Evolutionary conservation across 2,329 filamentous ascomycete species (phyloP), one percentile per base, ranked within the genome.

Genomic region (Beauveria sp.): DNA sequence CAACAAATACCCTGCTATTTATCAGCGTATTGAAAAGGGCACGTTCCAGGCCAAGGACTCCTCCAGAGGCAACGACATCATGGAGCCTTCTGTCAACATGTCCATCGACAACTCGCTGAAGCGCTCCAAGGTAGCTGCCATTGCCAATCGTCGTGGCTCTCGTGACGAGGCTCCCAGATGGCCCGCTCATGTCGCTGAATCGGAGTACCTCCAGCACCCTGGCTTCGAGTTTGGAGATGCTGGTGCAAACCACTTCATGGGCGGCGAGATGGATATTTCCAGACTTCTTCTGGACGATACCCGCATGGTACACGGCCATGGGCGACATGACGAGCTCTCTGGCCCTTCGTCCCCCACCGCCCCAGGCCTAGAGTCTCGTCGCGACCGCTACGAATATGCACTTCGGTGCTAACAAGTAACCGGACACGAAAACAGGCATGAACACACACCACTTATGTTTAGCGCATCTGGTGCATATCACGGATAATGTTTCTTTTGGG

Each of bases 1-100:
- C 49, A 88, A 87, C 71, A 86, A 85, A 66, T 86, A 85, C 65
- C 82, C 83, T 3, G 79, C 79, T 16, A 80, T 83, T 38, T 87
- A 84, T 66, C 76, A 79, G 26, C 74, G 75, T 59, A 82, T 84
- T 51, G 82, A 85, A 67, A 84, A 84, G 70, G 79, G 80, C 38
- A 73, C 75, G 4, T 77, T 81, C 60, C 77, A 79, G 51, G 68
- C 75, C 62, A 77, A 79, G 65, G 76, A 81, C 16, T 69, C 71
- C 9, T 67, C 70, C 34, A 73, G 74, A 42, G 68, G 70, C 63
- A 79, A 73, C 63, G 74, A 75, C 49, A 68, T 79, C 5, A 72
- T 84, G 55, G 82, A 84, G 65, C 81, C 82, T 0, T 79, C 77
- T 0, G 73, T 83, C 62, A 78, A 74, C 64, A 81, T 79, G 67